Base-by-base conservation (phyloP, 805 yeast genomes). In the Candida ponderosae region DNA sequence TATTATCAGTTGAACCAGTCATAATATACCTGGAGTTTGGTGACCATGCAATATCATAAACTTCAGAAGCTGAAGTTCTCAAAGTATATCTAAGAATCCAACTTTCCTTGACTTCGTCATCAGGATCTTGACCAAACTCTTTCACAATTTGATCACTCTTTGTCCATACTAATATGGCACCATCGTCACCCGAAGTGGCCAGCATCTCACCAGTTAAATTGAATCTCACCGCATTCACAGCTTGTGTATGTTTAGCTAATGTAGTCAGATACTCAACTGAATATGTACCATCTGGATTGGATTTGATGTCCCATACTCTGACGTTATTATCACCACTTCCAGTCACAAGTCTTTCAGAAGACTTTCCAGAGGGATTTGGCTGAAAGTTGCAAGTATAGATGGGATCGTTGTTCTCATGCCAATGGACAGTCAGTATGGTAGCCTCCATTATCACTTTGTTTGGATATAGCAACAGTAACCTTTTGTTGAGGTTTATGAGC, bases 141-240 rank as follows among this genome's bases (percentile, higher is more conserved):
- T 66, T 66, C 6, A 73, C 66, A 15, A 77, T 62, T 4, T 63
- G 62, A 33, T 75, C 78, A 18, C 76, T 64, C 17, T 70, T 63
- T 30, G 64, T 68, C 98, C 98, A 93, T 27, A 93, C 59, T 44
- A 89, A 66, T 19, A 93, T 72, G 6, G 81, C 76, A 2, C 98
- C 97, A 57, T 93, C 98, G 54, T 93, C 99, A 4, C 97, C 95
- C 0, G 96, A 97, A 0, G 90, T 73, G 0, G 97, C 97, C 18
- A 93, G 63, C 6, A 71, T 45, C 34, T 72, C 68, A 1, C 96
- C 96, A 3, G 57, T 60, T 3, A 81, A 78, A 51, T 76, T 80
- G 54, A 89, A 93, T 36, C 96, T 63, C 5, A 86, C 95, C 26
- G 78, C 89, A 53, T 93, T 93, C 17, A 93, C 96, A 0, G 97